phyloP scores from a whole-genome alignment of 2,329 filamentous ascomycete species.

The Dryadomyces sulphureus region DNA sequence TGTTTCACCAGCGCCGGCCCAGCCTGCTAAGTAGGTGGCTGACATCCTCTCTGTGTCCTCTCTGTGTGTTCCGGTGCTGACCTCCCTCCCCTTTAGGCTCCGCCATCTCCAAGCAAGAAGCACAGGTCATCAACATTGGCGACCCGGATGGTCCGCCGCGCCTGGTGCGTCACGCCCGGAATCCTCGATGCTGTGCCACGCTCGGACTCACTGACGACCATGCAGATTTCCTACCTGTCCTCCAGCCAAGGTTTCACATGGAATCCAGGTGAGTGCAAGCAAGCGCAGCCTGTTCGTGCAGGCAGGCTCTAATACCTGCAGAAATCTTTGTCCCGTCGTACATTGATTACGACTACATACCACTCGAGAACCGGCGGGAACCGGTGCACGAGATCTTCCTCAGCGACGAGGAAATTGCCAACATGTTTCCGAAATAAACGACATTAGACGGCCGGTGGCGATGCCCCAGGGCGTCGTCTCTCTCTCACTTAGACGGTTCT shows the following conservation, averaged over 20 bases:
- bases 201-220: neutral
- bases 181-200: neutral
- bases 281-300: neutral
- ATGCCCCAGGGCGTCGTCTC: neutral
- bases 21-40: conserved; percentile 44
- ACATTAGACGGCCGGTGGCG: neutral
- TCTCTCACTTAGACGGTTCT: too few species aligned
- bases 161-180: conserved; percentile 36
- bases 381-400: conserved; percentile 65
- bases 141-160: conserved; percentile 58
- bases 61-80: neutral
- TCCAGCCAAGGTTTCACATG: conserved; percentile 69
- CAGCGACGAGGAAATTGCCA: conserved; percentile 60
- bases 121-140: conserved; percentile 68
- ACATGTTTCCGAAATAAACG: conserved; percentile 47
- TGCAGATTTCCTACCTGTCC: conserved; percentile 64
- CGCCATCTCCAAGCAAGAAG: conserved; percentile 58
- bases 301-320: conserved; percentile 15
- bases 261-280: conserved; percentile 56
- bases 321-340: conserved; percentile 75
- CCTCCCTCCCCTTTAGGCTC: conserved; percentile 33
- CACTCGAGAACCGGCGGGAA: conserved; percentile 61
- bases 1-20: conserved; percentile 39
- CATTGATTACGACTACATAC: conserved; percentile 57
- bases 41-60: neutral